Evolutionary conservation across 75 land plant species (phyloP).

Genomic region (Picea sitchensis): DNA sequence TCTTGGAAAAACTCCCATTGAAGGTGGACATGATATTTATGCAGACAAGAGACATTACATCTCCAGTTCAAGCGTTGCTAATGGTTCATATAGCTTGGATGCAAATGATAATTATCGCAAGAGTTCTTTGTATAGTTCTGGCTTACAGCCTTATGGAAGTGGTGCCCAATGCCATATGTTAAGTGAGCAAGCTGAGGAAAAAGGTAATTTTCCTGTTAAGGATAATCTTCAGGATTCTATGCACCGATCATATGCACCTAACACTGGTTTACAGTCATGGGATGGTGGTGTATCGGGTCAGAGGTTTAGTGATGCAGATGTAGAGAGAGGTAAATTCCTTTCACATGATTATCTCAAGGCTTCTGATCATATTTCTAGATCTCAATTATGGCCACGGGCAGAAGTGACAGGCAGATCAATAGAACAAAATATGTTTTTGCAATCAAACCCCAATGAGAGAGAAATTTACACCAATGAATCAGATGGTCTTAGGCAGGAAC

Average conservation of each 20-base stretch:
- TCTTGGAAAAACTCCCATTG: too few species aligned
- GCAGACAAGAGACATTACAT: not conserved
- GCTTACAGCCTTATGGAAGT: not conserved
- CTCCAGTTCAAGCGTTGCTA: not conserved
- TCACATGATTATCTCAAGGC: not conserved
- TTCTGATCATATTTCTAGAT: not conserved
- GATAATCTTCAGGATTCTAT: not conserved
- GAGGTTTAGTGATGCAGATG: not conserved
- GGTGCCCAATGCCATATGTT: not conserved
- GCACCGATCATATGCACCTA: not conserved
- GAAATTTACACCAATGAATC: not conserved
- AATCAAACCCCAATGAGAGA: not conserved
- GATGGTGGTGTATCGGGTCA: not conserved
- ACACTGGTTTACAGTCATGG: not conserved
- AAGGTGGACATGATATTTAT: not conserved
- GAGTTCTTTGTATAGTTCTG: not conserved
- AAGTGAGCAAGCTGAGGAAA: not conserved
- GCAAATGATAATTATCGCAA: not conserved
- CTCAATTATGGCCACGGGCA: not conserved
- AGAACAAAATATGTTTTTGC: conserved; percentile 3
- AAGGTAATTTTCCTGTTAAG: not conserved
- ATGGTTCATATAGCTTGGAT: not conserved
- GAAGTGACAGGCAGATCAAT: not conserved
- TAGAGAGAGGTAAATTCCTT: conserved; percentile 4
- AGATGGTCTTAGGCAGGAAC: not conserved